A percentile compares a stretch with the other conserved stretches of the same genome.
Conservation (phyloP, 768 basidiomycete species). For the Leccinum subgranulosum region DNA sequence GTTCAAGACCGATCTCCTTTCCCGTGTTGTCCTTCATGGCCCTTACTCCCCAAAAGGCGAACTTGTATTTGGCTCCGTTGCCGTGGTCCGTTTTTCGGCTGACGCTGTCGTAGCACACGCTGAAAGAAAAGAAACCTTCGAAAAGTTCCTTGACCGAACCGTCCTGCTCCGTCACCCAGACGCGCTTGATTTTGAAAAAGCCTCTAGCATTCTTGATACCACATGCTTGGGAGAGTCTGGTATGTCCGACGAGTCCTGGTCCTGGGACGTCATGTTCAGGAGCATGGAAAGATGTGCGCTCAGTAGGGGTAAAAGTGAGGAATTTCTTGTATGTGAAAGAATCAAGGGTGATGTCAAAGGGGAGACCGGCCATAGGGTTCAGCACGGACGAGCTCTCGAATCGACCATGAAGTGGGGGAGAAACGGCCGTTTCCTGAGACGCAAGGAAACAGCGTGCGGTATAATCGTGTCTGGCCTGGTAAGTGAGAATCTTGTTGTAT, state of each 20-base stretch:
- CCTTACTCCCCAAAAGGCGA: constrained; percentile 39
- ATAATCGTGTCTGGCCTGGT: constrained; percentile 37
- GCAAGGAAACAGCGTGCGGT: constrained; percentile 33
- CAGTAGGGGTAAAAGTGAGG: constrained; percentile 28
- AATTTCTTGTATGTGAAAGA: constrained; percentile 23
- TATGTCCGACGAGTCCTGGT: constrained; percentile 29
- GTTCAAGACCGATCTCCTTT: constrained; percentile 34
- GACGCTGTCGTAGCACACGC: constrained; percentile 32
- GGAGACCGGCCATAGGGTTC: constrained; percentile 36
- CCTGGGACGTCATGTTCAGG: constrained; percentile 20
- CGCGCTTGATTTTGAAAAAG: constrained; percentile 33
- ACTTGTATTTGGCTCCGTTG: constrained; percentile 25
- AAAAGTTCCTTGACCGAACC: constrained; percentile 33
- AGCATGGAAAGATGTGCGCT: constrained; percentile 24
- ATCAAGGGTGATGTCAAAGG: constrained; percentile 31
- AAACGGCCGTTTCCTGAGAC: constrained; percentile 1
- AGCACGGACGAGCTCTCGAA: constrained; percentile 25
- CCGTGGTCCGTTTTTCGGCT: constrained; percentile 38
- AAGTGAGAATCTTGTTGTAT: constrained; percentile 35
- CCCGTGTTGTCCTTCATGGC: constrained; percentile 33
- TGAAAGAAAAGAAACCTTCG: constrained; percentile 39
- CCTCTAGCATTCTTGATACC: constrained; percentile 36
- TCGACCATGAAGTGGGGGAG: constrained; percentile 19
- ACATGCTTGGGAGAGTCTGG: constrained; percentile 23
- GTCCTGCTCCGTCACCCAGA: constrained; percentile 29